Conservation (phyloP, 1,139 yeast genomes). For the Sugiyamaella novakii region DNA sequence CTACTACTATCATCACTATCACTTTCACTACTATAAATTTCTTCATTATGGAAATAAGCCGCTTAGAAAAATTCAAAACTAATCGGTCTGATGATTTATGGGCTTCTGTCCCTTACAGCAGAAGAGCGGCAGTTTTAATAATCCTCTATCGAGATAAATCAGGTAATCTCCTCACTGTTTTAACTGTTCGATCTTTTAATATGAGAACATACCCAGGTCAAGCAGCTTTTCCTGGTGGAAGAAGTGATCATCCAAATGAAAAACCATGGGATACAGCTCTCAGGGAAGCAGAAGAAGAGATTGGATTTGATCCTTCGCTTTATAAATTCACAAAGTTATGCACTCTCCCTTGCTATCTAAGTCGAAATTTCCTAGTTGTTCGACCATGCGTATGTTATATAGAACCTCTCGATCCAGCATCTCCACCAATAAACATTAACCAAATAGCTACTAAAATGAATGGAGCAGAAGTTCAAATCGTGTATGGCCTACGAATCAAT, state of each 20-base stretch:
- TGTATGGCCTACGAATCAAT: conserved; percentile 31
- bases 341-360: conserved; percentile 69
- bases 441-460: conserved; percentile 30
- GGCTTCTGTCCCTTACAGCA: conserved; percentile 46
- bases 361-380: conserved; percentile 75
- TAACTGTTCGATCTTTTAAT: conserved; percentile 71
- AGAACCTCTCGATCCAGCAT: conserved; percentile 20
- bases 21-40: no score
- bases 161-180: conserved; percentile 65
- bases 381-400: conserved; percentile 76
- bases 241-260: conserved; percentile 66
- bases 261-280: conserved; percentile 72
- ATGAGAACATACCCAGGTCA: conserved; percentile 79
- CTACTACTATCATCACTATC: no score
- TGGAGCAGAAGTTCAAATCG: conserved; percentile 35
- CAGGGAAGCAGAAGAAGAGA: conserved; percentile 82
- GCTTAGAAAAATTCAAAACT: conserved; percentile 3
- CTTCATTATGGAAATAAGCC: conserved; percentile 15
- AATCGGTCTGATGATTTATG: conserved; percentile 10
- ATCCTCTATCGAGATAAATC: conserved; percentile 66
- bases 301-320: conserved; percentile 62
- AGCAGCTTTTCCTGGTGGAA: conserved; percentile 89
- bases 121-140: conserved; percentile 73
- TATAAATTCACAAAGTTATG: conserved; percentile 57
- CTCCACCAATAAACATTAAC: conserved; percentile 20